Evolutionary conservation across 2,329 filamentous ascomycete species (phyloP), one percentile per base, ranked within the genome.

Genomic region (Cladosporium oxysporum): DNA sequence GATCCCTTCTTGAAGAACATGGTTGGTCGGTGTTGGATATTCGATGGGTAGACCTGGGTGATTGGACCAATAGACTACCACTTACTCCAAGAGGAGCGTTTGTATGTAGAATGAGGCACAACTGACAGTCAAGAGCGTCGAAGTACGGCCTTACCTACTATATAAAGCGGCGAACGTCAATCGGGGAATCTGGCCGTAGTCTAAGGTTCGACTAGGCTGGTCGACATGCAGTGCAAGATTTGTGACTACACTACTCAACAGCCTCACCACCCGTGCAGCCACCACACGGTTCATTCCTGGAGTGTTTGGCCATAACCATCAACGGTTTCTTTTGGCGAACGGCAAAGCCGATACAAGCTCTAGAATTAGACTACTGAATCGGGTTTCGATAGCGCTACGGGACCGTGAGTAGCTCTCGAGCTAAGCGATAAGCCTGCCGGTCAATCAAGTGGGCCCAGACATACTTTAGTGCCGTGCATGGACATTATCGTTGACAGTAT

Each of bases 301-400:
- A 55, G 28, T 55, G 52, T 55, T 55, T 55, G 52, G 52, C 28
- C 28, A 31, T 55, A 21, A 29, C 52, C 28, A 55, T 55, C 52
- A 55, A 33, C 29, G n/a, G 52, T 55, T 55, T 55, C 52, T n/a
- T 47, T 33, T 55, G 52, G 52, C 52, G 52, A 55, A 55, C 52
- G 52, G 52, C 52, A 55, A 55, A 31, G 52, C 52, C 52, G 52
- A 55, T 31, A 55, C n/a, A 31, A 31, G 52, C 52, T 55, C 52
- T 55, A 31, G 52, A 29, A 21, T 29, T 29, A 55, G 52, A 55
- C 52, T 55, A 55, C 52, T 55, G 52, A 55, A 33, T 55, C 29
- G 52, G 28, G 31, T 33, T 47, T 55, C 52, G 31, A 55, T 55
- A 55, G 52, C 52, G 52, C 52, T 33, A 55, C 18, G 52, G 41